Percentiles rank a stretch among this genome's conserved stretches.
These are phyloP conservation scores for Psilocybe sp. DNA, from an alignment of 768 basidiomycete species.

Conservation along the genomic window DNA sequence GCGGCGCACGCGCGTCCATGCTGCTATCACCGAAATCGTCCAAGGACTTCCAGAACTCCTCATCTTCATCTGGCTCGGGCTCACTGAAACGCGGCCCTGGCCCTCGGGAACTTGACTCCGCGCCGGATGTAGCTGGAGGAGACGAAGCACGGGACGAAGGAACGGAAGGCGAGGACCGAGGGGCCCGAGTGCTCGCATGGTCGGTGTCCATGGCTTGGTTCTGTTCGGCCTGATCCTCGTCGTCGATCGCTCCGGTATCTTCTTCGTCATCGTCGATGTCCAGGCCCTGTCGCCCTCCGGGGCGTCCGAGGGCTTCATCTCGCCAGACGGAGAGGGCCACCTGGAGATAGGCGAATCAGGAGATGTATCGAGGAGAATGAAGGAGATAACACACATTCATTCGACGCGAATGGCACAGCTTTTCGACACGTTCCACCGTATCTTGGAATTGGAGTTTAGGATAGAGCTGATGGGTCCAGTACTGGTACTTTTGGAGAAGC, in stretches of 20 bases:
- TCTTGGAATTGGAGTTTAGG: constrained; percentile 87
- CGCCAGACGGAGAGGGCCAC: constrained; percentile 74
- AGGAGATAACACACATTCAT: constrained; percentile 65
- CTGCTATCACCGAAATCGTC: constrained; percentile 41
- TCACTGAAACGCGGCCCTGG: constrained; percentile 8
- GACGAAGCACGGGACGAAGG: constrained; percentile 19
- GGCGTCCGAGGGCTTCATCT: constrained; percentile 52
- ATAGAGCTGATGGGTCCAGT: constrained; percentile 93
- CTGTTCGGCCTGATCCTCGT: constrained; percentile 15
- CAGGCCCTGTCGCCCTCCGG: constrained; percentile 20
- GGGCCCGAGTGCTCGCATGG: constrained; percentile 5
- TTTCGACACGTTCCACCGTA: constrained; percentile 84
- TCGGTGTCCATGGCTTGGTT: constrained; percentile 9
- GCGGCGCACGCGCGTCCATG: constrained; percentile 10
- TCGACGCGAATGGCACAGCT: constrained; percentile 78
- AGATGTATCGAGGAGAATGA: not conserved
- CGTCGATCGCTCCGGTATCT: constrained; percentile 3
- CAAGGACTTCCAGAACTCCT: constrained; percentile 70
- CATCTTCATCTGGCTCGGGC: constrained; percentile 42
- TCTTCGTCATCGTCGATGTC: constrained; percentile 19
- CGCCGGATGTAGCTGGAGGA: constrained; percentile 13
- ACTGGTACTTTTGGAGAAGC: constrained; percentile 82
- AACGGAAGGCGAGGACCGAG: constrained; percentile 19
- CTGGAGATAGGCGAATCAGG: constrained; percentile 30
- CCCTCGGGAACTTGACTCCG: not conserved